Evolutionary conservation across 805 yeast genomes (phyloP), one percentile per base, ranked within the genome.

Genomic region (Wickerhamiella occidentalis): DNA sequence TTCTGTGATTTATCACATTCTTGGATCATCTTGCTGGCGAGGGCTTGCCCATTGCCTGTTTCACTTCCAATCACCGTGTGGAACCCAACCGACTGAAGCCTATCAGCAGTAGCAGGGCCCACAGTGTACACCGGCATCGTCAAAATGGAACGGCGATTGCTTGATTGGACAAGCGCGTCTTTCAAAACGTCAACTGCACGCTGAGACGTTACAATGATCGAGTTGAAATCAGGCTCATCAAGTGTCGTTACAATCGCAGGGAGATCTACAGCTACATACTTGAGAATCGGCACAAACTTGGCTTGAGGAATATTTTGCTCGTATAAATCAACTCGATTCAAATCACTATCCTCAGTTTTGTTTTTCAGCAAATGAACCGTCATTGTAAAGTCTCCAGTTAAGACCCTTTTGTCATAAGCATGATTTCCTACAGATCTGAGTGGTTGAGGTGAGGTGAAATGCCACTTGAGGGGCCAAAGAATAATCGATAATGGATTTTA

Each of bases 141-240:
- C 8, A 56, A 51, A 12, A 55, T 29, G 9, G 23, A 33, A 69
- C 56, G 9, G 51, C 51, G 0, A 55, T 52, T 33, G 6, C n/a
- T 28, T 19, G 41, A 26, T 61, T 35, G 68, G 67, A 52, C 22
- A 2, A 63, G 51, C 4, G 56, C 60, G 2, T 40, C 17, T 25
- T 75, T 75, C 11, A 86, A 64, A 4, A 85, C 80, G 56, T 88
- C 96, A 0, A 88, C 94, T 1, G 96, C 94, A 55, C 97, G 65
- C 61, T 90, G 96, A 1, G 94, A 83, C 0, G 97, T 88, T 3
- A 90, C 78, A 8, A 90, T 81, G 33, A 86, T 64, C 0, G 79
- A 75, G 37, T 73, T 70, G 25, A 71, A 56, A 1, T 57, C 43
- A 0, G 74, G 52, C 52, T 76, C 78, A 8, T 65, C 69, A 9